These are phyloP conservation scores for Protomyces arabidopsidicola DNA, from an alignment of 1,139 yeast genomes.

Conservation along the genomic window DNA sequence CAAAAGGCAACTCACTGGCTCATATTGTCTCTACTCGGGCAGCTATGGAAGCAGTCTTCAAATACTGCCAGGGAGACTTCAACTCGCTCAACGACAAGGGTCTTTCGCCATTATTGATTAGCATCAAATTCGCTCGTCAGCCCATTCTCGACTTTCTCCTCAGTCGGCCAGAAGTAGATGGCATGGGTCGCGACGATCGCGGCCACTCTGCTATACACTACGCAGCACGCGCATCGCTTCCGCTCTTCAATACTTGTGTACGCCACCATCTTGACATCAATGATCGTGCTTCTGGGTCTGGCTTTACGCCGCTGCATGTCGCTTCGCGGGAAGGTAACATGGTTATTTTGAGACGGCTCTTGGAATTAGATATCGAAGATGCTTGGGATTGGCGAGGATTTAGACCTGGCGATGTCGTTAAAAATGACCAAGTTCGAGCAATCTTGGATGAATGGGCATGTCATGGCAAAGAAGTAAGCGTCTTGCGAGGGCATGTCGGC, in stretches of 20 bases:
- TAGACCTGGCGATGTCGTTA: constrained; percentile 49
- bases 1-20: constrained; percentile 66
- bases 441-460: constrained; percentile 42
- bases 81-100: constrained; percentile 59
- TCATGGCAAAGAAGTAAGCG: constrained; percentile 12
- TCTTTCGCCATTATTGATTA: constrained; percentile 66
- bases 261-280: constrained; percentile 33
- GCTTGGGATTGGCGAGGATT: constrained; percentile 27
- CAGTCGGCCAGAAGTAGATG: constrained; percentile 36
- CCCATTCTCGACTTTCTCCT: constrained; percentile 50
- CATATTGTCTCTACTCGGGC: constrained; percentile 47
- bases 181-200: constrained; percentile 33
- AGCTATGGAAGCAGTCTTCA: constrained; percentile 8
- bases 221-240: constrained; percentile 17
- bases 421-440: constrained; percentile 46
- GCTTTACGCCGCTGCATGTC: constrained; percentile 39
- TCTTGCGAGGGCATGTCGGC: constrained; percentile 20
- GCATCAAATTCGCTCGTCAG: constrained; percentile 62
- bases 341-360: constrained; percentile 11
- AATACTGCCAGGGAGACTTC: constrained; percentile 47
- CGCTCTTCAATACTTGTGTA: constrained; percentile 17
- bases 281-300: constrained; percentile 32
- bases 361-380: constrained; percentile 19
- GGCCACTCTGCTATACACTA: constrained; percentile 32
- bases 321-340: constrained; percentile 26